Evolutionary conservation across 306 rosid genomes (phyloP).

Genomic region (Canavalia ensiformis): DNA sequence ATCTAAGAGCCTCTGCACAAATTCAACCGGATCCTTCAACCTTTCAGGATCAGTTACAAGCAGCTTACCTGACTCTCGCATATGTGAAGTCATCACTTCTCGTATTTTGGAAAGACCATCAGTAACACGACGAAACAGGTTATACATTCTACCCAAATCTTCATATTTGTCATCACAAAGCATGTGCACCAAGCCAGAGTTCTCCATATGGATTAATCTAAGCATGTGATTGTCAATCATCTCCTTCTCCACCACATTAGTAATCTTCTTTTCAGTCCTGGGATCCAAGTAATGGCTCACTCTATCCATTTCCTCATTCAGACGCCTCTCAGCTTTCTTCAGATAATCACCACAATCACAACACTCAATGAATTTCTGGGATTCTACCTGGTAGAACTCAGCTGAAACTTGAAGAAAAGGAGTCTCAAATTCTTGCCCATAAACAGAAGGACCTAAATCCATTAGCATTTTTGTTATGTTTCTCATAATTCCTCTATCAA

Average conservation of each 20-base stretch:
- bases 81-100: slow-evolving; percentile 92
- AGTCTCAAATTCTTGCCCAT: slow-evolving; percentile 84
- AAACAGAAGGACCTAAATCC: slow-evolving; percentile 92
- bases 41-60: slow-evolving; percentile 92
- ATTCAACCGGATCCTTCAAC: slow-evolving; percentile 95
- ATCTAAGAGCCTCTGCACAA: slow-evolving; percentile 87
- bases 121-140: slow-evolving; percentile 81
- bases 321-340: slow-evolving; percentile 89
- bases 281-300: slow-evolving; percentile 92
- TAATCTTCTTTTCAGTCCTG: slow-evolving; percentile 79
- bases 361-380: slow-evolving; percentile 85
- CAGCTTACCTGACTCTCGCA: slow-evolving; percentile 86
- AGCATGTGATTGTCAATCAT: slow-evolving; percentile 94
- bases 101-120: slow-evolving; percentile 75
- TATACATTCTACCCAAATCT: slow-evolving; percentile 91
- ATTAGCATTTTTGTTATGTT: slow-evolving; percentile 85
- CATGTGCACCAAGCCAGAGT: slow-evolving; percentile 92
- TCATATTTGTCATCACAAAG: slow-evolving; percentile 87
- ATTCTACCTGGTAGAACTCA: slow-evolving; percentile 85
- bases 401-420: slow-evolving; percentile 82
- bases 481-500: slow-evolving; percentile 87
- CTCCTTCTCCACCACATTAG: slow-evolving; percentile 89
- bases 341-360: slow-evolving; percentile 95
- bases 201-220: slow-evolving; percentile 89
- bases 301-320: slow-evolving; percentile 94